These are phyloP conservation scores for Neoboletus subvelutipes DNA, from an alignment of 768 basidiomycete species.

Conservation along the genomic window DNA sequence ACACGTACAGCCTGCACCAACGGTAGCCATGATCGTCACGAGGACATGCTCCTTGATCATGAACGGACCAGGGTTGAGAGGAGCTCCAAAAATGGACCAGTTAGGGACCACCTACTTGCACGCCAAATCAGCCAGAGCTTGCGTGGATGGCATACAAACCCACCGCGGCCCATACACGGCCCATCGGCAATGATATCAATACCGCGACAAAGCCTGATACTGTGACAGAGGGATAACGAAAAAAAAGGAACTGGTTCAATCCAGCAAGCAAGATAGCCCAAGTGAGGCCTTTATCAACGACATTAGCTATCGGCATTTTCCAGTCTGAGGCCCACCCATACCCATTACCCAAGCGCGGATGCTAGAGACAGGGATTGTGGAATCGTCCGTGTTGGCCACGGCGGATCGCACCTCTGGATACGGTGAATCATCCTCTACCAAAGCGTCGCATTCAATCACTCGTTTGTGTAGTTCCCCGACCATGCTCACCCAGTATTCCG, in stretches of 20 bases:
- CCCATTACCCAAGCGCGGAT: constrained; percentile 64
- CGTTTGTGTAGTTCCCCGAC: neutral
- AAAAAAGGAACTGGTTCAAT: constrained; percentile 78
- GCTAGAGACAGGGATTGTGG: constrained; percentile 56
- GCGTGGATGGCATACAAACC: neutral
- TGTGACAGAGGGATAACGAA: constrained; percentile 55
- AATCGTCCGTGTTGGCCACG: constrained; percentile 72
- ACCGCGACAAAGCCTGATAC: constrained; percentile 60
- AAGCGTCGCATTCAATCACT: constrained; percentile 17
- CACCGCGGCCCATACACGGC: constrained; percentile 58
- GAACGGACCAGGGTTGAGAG: constrained; percentile 76
- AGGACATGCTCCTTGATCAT: constrained; percentile 70
- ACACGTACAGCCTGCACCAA: constrained; percentile 38
- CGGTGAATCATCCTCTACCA: constrained; percentile 69
- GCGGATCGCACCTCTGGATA: constrained; percentile 83
- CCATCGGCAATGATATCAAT: constrained; percentile 67
- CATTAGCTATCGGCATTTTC: neutral
- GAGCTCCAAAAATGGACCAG: constrained; percentile 54
- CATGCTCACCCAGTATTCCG: constrained; percentile 20
- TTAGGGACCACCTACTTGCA: constrained; percentile 45
- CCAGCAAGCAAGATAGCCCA: constrained; percentile 66
- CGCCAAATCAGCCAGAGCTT: neutral
- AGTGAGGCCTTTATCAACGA: constrained; percentile 25
- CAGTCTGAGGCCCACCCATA: neutral
- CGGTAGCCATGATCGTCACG: constrained; percentile 65